Evolutionary conservation across 2,329 filamentous ascomycete species (phyloP).

Genomic region (Calonectria leucothoes): DNA sequence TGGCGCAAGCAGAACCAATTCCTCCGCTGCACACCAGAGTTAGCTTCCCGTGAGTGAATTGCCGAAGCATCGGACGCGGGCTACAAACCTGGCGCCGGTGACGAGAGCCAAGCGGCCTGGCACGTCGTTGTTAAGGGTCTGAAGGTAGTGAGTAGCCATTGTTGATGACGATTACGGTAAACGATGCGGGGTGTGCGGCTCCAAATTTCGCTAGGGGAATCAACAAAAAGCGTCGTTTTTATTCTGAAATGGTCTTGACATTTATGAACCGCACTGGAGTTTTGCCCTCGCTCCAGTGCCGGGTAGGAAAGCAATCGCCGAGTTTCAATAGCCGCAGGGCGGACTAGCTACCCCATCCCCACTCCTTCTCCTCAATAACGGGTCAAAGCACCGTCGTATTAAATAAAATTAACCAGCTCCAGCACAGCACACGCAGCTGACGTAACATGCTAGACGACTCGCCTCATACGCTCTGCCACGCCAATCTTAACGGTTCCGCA

Average conservation of each 20-base stretch:
- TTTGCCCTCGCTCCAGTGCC: not conserved
- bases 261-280: not conserved
- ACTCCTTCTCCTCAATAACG: constrained; percentile 2
- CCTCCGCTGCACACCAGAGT: constrained; percentile 44
- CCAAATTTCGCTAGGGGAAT: not conserved
- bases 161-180: not conserved
- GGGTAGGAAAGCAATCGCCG: not conserved
- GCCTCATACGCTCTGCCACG: not conserved
- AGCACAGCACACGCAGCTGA: not conserved
- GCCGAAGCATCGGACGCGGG: not conserved
- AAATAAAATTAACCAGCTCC: not conserved
- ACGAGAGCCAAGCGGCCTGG: constrained; percentile 34
- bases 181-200: not conserved
- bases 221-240: not conserved
- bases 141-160: constrained; percentile 18
- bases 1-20: constrained; percentile 48
- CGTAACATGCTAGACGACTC: constrained; percentile 6
- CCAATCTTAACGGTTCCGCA: not conserved
- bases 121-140: constrained; percentile 25
- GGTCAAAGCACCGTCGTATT: constrained; percentile 5
- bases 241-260: not conserved
- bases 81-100: constrained; percentile 32
- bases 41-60: not conserved
- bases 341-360: not conserved
- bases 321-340: not conserved